Base-by-base conservation (phyloP, 2,329 filamentous ascomycete genomes). In the Curvularia spicifera region DNA sequence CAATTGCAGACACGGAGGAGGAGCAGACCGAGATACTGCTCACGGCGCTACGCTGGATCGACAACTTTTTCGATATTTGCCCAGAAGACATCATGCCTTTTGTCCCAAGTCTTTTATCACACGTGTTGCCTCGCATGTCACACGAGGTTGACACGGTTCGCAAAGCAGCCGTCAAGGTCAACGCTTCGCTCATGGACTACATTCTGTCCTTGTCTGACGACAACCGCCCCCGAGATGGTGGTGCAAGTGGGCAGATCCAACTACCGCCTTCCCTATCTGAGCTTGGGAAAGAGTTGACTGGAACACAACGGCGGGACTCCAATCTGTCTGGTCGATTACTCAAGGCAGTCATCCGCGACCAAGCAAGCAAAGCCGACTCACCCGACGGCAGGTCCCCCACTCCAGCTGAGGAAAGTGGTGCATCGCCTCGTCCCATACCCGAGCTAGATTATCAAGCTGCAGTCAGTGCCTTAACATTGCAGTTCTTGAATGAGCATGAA, bases 401-500 rank as follows among this genome's bases (percentile, higher is more conserved):
- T 33, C 78, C 82, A 22, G 72, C 62, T 80, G 76, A 80, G 78
- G 71, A 81, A 68, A 76, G 70, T 50, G 77, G 79, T 53, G 78
- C 79, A 64, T 77, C 77, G 24, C 78, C 80, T 10, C 72, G 64
- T 40, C 78, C 76, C 74, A 65, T 70, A 13, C 82, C 86, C 10
- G 92, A 97, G 72, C 83, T 99, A n/a, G 94, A 99, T 78, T 99
- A 98, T 74, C 91, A 93, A 37, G 93, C 93, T 18, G 93, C 95
- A 5, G 95, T 99, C 48, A 96, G 90, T 76, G 95, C 94, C 8
- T 84, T 99, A 40, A 99, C 94, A 0, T 79, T 98, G 7, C 87
- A 98, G 52, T 98, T 99, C 71, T 81, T 99, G 51, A 97, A 99
- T 71, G 94, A 99, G 69, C 92, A 98, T 72, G 96, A 99, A 80